Base-by-base conservation (phyloP, 2,329 filamentous ascomycete species). In the Talaromyces sp. region DNA sequence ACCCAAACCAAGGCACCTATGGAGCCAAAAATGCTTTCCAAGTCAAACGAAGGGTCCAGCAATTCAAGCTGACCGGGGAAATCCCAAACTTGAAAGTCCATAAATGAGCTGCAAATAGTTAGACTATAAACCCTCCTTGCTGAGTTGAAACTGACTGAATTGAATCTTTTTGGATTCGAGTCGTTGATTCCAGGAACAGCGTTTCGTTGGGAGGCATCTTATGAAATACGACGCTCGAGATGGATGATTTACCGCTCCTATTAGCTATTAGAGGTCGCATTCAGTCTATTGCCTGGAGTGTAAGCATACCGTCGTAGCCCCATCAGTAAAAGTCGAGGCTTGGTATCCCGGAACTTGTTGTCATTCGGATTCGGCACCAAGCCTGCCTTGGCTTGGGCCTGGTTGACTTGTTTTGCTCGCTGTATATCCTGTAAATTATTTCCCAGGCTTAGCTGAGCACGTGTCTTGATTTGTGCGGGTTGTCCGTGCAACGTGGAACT, bases 1-100 rank as follows among this genome's bases (percentile, higher is more conserved):
- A 99, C 94, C 94, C 95, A 99, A 68, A 99, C 96, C 14, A 99
- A 83, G 14, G 95, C 93, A 22, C 95, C 95, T 16, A 96, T 92
- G 73, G 94, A 93, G 70, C 92, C 91, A 77, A 99, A 99, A 72
- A 98, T 94, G 73, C 91, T 89, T 71, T 96, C 92, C 68, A 95
- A 90, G 75, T 98, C 93, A 73, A 96, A 96, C 57, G 88, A 90
- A 3, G 92, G 89, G 73, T 95, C 92, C 66, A 96, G 89, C 72
- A 96, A 96, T 79, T 97, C 92, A 69, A 98, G 87, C 78, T 98
- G 93, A 27, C 94, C 93, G 1, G 95, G 95, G 65, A 99, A 93
- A 75, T 99, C 95, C 91, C 93, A 97, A 57, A 97, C 92, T 79
- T 98, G 94, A 71, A 98, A 97, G 75, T 98, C 94, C 93, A 98